A percentile compares a stretch with the other conserved stretches of the same genome.
Conservation (phyloP, 805 yeast species). For the Hanseniaspora jakobsenii region DNA sequence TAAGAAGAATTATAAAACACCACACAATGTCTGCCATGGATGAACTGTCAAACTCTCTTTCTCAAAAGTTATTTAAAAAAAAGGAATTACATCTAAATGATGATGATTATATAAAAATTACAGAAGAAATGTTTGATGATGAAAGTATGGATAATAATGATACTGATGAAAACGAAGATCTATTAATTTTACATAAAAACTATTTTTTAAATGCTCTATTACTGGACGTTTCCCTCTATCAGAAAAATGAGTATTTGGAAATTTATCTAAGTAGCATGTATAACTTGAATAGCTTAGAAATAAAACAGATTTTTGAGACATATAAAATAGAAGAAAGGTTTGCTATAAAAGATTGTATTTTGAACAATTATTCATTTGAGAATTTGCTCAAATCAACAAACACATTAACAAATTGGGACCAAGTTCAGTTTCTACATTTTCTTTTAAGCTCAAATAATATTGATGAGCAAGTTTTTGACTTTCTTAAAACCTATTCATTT, state of each 20-base stretch:
- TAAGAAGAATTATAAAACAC: no score
- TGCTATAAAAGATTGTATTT: not conserved
- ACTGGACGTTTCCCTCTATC: not conserved
- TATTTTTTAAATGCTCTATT: no score
- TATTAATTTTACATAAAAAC: not conserved
- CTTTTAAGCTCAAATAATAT: no score
- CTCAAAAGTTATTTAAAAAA: no score
- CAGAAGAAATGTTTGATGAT: no score
- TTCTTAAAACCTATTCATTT: no score
- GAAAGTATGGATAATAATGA: not conserved
- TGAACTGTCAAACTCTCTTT: no score
- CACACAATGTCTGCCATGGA: no score
- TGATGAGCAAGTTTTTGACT: no score
- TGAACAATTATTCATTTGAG: not conserved
- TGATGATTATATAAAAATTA: no score
- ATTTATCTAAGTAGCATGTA: not conserved
- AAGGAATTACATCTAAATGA: no score
- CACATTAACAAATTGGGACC: not conserved
- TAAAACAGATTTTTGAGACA: not conserved
- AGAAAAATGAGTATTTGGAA: not conserved
- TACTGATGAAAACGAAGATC: not conserved
- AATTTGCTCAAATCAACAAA: not conserved
- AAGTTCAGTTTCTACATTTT: not conserved
- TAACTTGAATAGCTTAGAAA: not conserved
- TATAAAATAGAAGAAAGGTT: slow-evolving; percentile 2